These are phyloP conservation scores for Candida awuae DNA, from an alignment of 805 yeast genomes.

Conservation along the genomic window DNA sequence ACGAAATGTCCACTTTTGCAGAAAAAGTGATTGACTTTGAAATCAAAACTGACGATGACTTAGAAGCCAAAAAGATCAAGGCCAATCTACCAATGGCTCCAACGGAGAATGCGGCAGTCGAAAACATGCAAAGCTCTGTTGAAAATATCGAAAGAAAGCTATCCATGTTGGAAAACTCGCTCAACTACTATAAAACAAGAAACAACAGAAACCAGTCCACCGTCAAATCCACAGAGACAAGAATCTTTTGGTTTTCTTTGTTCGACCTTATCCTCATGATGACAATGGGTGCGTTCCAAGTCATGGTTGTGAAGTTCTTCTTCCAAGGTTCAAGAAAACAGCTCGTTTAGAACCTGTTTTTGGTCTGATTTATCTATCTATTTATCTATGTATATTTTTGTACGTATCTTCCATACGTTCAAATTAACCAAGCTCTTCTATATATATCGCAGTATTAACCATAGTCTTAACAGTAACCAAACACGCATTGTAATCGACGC, in stretches of 20 bases:
- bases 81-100: slow-evolving; percentile 59
- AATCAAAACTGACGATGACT: slow-evolving; percentile 45
- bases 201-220: slow-evolving; percentile 85
- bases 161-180: slow-evolving; percentile 44
- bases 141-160: slow-evolving; percentile 53
- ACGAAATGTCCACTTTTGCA: slow-evolving; percentile 72
- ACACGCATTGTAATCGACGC: no score
- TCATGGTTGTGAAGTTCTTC: slow-evolving; percentile 58
- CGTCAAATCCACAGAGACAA: slow-evolving; percentile 53
- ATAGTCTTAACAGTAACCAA: no score
- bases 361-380: not conserved
- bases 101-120: slow-evolving; percentile 46
- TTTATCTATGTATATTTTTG: not conserved
- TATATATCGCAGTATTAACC: not conserved
- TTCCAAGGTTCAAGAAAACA: slow-evolving; percentile 67
- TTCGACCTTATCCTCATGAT: slow-evolving; percentile 57
- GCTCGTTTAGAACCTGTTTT: slow-evolving; percentile 34
- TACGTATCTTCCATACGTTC: no score
- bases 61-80: slow-evolving; percentile 18
- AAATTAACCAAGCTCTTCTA: no score
- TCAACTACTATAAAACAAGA: slow-evolving; percentile 83
- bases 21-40: slow-evolving; percentile 84
- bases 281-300: slow-evolving; percentile 64
- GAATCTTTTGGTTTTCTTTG: slow-evolving; percentile 59
- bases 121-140: slow-evolving; percentile 47